Percentiles rank a stretch among this genome's conserved stretches.
Conservation (phyloP, 768 basidiomycete genomes). For the Pleurotus giganteus region DNA sequence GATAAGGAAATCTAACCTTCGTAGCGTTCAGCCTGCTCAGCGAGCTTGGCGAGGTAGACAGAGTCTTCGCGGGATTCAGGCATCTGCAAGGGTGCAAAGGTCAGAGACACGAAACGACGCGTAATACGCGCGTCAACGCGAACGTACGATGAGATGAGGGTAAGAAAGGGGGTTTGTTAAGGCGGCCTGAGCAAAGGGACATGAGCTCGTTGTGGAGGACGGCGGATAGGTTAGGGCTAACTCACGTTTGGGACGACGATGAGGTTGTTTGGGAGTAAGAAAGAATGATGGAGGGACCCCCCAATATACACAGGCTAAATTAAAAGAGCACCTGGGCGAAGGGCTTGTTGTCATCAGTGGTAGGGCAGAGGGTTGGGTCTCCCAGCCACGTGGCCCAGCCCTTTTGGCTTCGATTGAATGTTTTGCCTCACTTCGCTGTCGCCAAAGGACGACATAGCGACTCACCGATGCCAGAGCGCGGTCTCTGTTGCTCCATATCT, state of each 20-base stretch:
- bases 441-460: background rate
- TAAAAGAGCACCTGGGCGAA: conserved; percentile 67
- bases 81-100: conserved; percentile 48
- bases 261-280: conserved; percentile 40
- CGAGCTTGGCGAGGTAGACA: conserved; percentile 99
- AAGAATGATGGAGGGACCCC: conserved; percentile 47
- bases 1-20: conserved; percentile 60
- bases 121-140: conserved; percentile 33
- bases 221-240: conserved; percentile 26
- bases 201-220: conserved; percentile 32
- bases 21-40: conserved; percentile 99
- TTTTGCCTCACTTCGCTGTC: background rate
- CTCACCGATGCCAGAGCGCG: background rate
- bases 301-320: conserved; percentile 59
- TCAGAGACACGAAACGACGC: conserved; percentile 16
- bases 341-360: conserved; percentile 48
- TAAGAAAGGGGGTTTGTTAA: conserved; percentile 21
- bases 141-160: conserved; percentile 27
- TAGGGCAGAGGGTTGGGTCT: conserved; percentile 47
- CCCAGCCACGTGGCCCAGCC: conserved; percentile 6
- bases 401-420: background rate
- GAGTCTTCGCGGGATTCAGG: conserved; percentile 89
- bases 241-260: conserved; percentile 42
- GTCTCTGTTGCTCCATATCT: background rate
- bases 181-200: conserved; percentile 14